These are phyloP conservation scores for Beauveria rudraprayagi DNA, from an alignment of 2,329 filamentous ascomycete genomes.

Conservation along the genomic window DNA sequence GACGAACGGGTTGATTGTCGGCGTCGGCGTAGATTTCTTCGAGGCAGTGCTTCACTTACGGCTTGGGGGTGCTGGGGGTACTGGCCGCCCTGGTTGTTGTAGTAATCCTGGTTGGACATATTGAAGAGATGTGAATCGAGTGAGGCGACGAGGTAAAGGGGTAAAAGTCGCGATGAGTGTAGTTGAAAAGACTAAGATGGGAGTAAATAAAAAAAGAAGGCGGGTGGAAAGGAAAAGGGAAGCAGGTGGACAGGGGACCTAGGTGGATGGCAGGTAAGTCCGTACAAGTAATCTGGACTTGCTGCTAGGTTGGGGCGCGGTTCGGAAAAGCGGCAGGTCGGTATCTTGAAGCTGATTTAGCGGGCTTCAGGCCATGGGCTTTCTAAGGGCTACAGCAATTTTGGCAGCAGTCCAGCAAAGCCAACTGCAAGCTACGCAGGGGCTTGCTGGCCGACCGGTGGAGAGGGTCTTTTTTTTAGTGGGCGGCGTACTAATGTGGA, in stretches of 20 bases:
- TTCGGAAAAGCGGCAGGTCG: slow-evolving; percentile 7
- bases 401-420: too few relatives aligned
- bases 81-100: slow-evolving; percentile 25
- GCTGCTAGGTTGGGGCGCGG: neutral
- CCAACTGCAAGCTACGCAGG: too few relatives aligned
- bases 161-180: neutral
- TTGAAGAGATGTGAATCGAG: neutral
- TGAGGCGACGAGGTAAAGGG: neutral
- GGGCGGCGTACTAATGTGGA: neutral
- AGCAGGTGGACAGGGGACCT: neutral
- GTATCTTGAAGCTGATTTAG: neutral
- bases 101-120: slow-evolving; percentile 37
- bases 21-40: neutral
- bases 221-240: neutral
- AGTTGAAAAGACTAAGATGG: too few relatives aligned
- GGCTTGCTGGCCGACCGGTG: too few relatives aligned
- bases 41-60: slow-evolving; percentile 22
- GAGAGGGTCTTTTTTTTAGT: neutral
- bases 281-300: slow-evolving; percentile 1
- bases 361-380: neutral
- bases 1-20: neutral
- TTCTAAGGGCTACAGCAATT: too few relatives aligned
- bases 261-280: neutral
- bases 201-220: neutral
- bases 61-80: slow-evolving; percentile 28